Evolutionary conservation across 2,329 filamentous ascomycete species (phyloP), one percentile per base, ranked within the genome.

Genomic region (Myriosclerotinia curreyana): DNA sequence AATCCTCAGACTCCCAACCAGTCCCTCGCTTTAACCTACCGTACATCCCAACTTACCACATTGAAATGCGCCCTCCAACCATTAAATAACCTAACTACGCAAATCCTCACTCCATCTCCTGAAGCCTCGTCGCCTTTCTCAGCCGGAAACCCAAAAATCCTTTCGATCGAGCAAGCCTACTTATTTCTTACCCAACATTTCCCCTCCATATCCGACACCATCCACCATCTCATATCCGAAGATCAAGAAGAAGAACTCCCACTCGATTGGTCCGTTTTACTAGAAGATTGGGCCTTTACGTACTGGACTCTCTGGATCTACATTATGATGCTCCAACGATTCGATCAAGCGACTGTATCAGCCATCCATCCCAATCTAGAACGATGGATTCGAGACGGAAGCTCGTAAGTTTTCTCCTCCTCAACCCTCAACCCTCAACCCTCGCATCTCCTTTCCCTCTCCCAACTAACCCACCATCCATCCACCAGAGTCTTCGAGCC

Each of bases 241-340:
- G 70, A 72, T 48, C 70, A 72, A 59, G 69, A 72, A 17, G 71
- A 72, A 50, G 53, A 65, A 49, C 64, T 70, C 7, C 71, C 71
- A 17, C 60, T 72, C 8, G 60, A 71, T 40, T 73, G 71, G 71
- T 54, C 51, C 3, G 38, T 64, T 8, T 25, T 64, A 31, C 36
- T 70, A 2, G 67, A 71, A 46, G 71, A 72, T n/a, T 73, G 69
- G 70, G 67, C 70, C 25, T 60, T 67, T 25, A 65, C 68, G 0
- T 72, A 72, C 46, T 72, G 68, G 69, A 62, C 66, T 2, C 68
- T 72, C 4, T 73, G 70, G 70, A 62, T 73, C 3, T 71, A 66
- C 38, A 60, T 68, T 15, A 42, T 71, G 28, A 58, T 58, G 42
- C 20, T 48, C 14, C 14, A 42, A 22, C 14, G 11, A 70, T 65